A percentile compares a stretch with the other conserved stretches of the same genome.
These are phyloP conservation scores for Bassia scoparia DNA, from an alignment of 148 eudicot genomes.

Conservation along the genomic window DNA sequence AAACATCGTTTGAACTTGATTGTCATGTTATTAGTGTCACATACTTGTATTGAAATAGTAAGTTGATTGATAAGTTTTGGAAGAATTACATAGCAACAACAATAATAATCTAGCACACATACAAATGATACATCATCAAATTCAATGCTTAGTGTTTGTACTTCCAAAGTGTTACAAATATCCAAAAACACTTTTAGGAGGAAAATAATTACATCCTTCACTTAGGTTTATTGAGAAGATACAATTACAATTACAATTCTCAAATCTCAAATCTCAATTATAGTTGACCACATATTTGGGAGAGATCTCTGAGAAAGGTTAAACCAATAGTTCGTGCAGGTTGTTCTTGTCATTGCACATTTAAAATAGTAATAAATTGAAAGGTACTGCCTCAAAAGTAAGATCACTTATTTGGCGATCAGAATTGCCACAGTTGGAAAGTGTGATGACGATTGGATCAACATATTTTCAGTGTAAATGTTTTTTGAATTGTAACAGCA, in stretches of 20 bases:
- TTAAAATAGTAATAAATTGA: neutral
- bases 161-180: neutral
- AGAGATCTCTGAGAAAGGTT: slow-evolving; percentile 37
- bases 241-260: neutral
- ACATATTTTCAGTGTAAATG: slow-evolving; percentile 10
- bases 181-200: neutral
- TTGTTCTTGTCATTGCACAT: slow-evolving; percentile 20
- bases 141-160: too few species aligned
- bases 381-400: slow-evolving; percentile 13
- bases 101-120: too few species aligned
- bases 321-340: slow-evolving; percentile 32
- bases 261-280: neutral
- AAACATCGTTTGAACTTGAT: too few species aligned
- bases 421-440: slow-evolving; percentile 23
- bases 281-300: slow-evolving; percentile 14
- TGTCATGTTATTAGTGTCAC: too few species aligned
- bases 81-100: too few species aligned
- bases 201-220: neutral
- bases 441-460: neutral
- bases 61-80: too few species aligned
- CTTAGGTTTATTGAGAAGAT: slow-evolving; percentile 10
- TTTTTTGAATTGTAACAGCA: neutral
- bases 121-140: neutral
- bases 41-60: too few species aligned
- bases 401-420: slow-evolving; percentile 21